Conservation (phyloP, 768 basidiomycete genomes). For the Hygrocybe punicea region DNA sequence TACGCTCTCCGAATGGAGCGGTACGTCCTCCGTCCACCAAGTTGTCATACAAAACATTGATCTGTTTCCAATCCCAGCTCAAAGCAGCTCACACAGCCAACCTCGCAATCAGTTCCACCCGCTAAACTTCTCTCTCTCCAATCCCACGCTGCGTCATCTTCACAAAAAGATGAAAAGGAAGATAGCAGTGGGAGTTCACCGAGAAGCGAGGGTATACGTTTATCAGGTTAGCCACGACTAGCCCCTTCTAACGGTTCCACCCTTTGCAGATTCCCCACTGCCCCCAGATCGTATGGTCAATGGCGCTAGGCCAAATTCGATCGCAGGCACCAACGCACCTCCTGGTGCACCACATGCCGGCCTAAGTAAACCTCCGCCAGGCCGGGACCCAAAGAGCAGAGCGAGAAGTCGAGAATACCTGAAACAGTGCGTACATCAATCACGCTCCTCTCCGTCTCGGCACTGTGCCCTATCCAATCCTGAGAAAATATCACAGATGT, state of each 20-base stretch:
- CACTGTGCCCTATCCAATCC: not conserved
- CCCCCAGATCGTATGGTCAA: slow-evolving; percentile 64
- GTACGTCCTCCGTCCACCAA: slow-evolving; percentile 44
- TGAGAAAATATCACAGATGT: slow-evolving; percentile 58
- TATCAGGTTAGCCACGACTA: not conserved
- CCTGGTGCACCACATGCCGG: slow-evolving; percentile 43
- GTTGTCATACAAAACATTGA: slow-evolving; percentile 26
- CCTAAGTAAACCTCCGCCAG: slow-evolving; percentile 68
- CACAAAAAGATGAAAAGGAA: slow-evolving; percentile 76
- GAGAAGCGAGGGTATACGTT: slow-evolving; percentile 68
- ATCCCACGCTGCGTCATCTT: slow-evolving; percentile 44
- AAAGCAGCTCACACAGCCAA: slow-evolving; percentile 69
- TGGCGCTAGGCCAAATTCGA: slow-evolving; percentile 57
- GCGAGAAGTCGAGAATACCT: slow-evolving; percentile 94
- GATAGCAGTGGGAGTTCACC: slow-evolving; percentile 82
- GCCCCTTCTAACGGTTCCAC: slow-evolving; percentile 11
- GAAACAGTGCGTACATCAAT: slow-evolving; percentile 69
- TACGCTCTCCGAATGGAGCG: slow-evolving; percentile 95
- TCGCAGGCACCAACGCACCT: slow-evolving; percentile 50
- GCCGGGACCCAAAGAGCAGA: slow-evolving; percentile 92
- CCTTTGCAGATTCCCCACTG: slow-evolving; percentile 62
- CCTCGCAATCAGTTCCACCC: slow-evolving; percentile 57
- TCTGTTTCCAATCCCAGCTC: slow-evolving; percentile 51
- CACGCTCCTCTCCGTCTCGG: not conserved
- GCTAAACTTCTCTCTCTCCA: slow-evolving; percentile 54